Base-by-base conservation (phyloP, 208 protist genomes). In the Trypanosoma rangeli region DNA sequence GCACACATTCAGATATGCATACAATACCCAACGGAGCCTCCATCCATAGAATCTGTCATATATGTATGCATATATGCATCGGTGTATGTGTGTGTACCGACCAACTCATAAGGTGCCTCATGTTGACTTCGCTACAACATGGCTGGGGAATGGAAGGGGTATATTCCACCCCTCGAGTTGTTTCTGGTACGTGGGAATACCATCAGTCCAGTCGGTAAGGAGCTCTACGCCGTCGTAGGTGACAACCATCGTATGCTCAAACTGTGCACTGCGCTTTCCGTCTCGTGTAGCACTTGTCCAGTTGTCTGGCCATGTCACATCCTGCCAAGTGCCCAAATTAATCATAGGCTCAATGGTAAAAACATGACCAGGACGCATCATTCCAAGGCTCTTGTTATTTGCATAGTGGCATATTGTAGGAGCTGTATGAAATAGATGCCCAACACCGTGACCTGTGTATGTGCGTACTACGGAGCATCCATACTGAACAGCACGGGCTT, bases 261-360 rank as follows among this genome's bases (percentile, higher is more conserved):
- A 99, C 87, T 99, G 98, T 13, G 98, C 98, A 33, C 90, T 97
- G 29, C 94, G 90, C 78, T 95, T 96, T 53, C 98, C 97, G 78
- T 99, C 97, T 55, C 70, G 69, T n/a, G 97, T 99, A 0, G 93
- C 74, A 52, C 89, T 93, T 0, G 98, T 99, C 98, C 98, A 99
- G n/a, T 95, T 91, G 64, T 99, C 98, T 10, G 94, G 88, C 95
- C 96, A 98, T 12, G 94, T 90, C 13, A 91, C 82, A 73, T 97
- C 94, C 64, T 97, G 76, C 87, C 90, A 94, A n/a, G 69, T 83
- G 24, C 95, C 95, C 24, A 93, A 81, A 80, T 98, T 99, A 56
- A 99, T 98, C 92, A 99, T 99, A 29, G 98, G 98, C 89, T 99
- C 98, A 64, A 99, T 99, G 0, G 98, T 99, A 75, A 98, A 99